Percentiles rank a stretch among this genome's conserved stretches.
Evolutionary conservation across 2,329 filamentous ascomycete genomes (phyloP).

Genomic region (Ophidiomyces ophidiicola): DNA sequence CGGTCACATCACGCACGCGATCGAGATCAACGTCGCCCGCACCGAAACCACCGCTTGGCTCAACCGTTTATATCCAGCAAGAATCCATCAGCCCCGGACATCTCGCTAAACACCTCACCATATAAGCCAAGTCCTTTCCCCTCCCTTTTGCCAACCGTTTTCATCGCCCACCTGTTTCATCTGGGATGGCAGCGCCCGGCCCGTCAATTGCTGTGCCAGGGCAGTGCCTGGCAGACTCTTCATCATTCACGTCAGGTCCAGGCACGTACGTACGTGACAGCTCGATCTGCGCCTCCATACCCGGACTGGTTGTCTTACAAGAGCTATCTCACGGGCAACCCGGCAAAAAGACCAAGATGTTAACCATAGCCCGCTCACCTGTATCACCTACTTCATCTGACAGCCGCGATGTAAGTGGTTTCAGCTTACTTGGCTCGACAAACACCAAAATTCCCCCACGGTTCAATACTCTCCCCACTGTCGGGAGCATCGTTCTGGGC

Average conservation of each 20-base stretch:
- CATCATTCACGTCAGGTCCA: conserved; percentile 58
- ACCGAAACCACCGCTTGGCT: no score
- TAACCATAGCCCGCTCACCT: conserved; percentile 25
- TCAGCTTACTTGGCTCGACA: conserved; percentile 15
- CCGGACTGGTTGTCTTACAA: conserved; percentile 54
- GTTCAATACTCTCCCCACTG: conserved; percentile 66
- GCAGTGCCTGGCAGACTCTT: conserved; percentile 58
- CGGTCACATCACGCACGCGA: no score
- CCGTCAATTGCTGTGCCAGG: conserved; percentile 61
- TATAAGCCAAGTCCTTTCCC: no score
- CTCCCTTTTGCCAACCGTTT: no score
- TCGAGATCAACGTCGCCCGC: no score
- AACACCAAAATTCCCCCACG: conserved; percentile 21
- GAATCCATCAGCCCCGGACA: no score
- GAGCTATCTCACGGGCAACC: conserved; percentile 27
- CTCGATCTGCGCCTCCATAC: conserved; percentile 68
- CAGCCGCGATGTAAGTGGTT: conserved; percentile 14
- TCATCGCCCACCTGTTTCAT: conserved; percentile 8
- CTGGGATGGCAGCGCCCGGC: conserved; percentile 10
- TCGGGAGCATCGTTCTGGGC: conserved; percentile 68
- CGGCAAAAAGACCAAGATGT: conserved; percentile 6
- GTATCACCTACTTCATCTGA: conserved; percentile 38
- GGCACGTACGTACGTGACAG: conserved; percentile 72
- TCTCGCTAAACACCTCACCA: no score
- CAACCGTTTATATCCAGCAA: no score